phyloP scores from a whole-genome alignment of 2,329 filamentous ascomycete species.

The Elsinoe necatrix region DNA sequence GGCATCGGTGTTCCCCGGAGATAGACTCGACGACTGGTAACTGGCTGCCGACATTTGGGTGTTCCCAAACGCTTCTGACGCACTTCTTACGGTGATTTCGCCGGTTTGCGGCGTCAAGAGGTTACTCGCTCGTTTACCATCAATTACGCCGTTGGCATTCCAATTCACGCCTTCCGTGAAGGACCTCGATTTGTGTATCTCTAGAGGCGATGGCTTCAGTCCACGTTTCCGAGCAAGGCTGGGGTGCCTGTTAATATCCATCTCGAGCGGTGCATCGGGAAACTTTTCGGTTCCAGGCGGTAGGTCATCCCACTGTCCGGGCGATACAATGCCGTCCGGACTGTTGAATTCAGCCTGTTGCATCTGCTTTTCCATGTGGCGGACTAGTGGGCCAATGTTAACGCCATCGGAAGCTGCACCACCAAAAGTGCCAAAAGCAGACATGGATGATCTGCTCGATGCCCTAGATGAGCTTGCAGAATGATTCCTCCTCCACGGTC shows the following conservation, averaged over 20 bases:
- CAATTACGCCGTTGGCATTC: background rate
- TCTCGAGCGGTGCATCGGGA: conserved; percentile 13
- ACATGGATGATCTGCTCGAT: conserved; percentile 11
- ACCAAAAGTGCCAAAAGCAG: conserved; percentile 13
- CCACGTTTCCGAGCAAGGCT: background rate
- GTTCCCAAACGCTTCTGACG: background rate
- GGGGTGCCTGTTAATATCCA: background rate
- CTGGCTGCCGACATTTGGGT: background rate
- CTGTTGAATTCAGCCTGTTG: conserved; percentile 30
- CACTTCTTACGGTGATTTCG: background rate
- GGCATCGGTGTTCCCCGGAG: background rate
- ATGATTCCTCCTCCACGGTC: conserved; percentile 16
- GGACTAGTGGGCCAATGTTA: conserved; percentile 40
- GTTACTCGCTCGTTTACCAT: background rate
- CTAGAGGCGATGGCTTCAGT: background rate
- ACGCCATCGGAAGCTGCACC: conserved; percentile 27
- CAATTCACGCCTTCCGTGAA: background rate
- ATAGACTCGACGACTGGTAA: conserved; percentile 3
- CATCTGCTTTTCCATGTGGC: conserved; percentile 38
- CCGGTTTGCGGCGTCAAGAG: conserved; percentile 1
- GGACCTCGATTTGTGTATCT: conserved; percentile 6
- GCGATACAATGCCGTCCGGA: conserved; percentile 33
- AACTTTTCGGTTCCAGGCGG: conserved; percentile 16
- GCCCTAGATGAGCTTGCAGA: conserved; percentile 15
- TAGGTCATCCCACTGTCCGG: conserved; percentile 32